A percentile compares a stretch with the other conserved stretches of the same genome.
These are phyloP conservation scores for Sclerotinia subarctica DNA, from an alignment of 2,329 filamentous ascomycete species.

Conservation along the genomic window DNA sequence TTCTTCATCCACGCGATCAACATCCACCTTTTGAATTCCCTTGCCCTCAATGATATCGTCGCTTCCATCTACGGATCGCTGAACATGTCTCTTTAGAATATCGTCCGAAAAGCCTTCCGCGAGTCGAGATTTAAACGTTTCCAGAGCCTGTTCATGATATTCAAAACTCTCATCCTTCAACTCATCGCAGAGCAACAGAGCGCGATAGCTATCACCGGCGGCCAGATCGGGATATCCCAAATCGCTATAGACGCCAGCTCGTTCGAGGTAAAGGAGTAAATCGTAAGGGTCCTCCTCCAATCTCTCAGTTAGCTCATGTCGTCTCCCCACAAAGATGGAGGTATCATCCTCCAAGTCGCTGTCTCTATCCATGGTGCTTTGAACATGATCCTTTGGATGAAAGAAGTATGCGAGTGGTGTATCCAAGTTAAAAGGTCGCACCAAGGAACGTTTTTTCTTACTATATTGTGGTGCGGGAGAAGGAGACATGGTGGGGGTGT, in stretches of 20 bases:
- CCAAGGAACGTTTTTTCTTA: not conserved
- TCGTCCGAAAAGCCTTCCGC: conserved; percentile 40
- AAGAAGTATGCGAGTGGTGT: conserved; percentile 7
- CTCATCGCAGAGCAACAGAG: conserved; percentile 82
- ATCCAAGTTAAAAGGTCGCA: conserved; percentile 16
- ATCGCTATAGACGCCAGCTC: conserved; percentile 67
- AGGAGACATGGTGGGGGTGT: conserved; percentile 5
- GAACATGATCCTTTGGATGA: conserved; percentile 16
- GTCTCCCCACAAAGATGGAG: conserved; percentile 48
- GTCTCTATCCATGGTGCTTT: conserved; percentile 24
- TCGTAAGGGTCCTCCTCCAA: conserved; percentile 56
- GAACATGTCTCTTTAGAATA: conserved; percentile 41
- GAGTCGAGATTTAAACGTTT: conserved; percentile 35
- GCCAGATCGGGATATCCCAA: conserved; percentile 88
- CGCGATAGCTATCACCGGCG: conserved; percentile 84
- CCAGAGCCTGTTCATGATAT: conserved; percentile 67
- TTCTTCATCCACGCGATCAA: conserved; percentile 40
- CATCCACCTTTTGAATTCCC: conserved; percentile 27
- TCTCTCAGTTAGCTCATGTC: conserved; percentile 55
- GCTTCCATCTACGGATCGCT: conserved; percentile 23
- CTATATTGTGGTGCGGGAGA: conserved; percentile 1
- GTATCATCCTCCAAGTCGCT: conserved; percentile 31
- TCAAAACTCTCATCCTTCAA: conserved; percentile 75
- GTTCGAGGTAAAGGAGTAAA: conserved; percentile 61
- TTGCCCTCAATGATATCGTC: conserved; percentile 22